Evolutionary conservation across 345 rosid species (phyloP).

Genomic region (Ailanthus altissimus): DNA sequence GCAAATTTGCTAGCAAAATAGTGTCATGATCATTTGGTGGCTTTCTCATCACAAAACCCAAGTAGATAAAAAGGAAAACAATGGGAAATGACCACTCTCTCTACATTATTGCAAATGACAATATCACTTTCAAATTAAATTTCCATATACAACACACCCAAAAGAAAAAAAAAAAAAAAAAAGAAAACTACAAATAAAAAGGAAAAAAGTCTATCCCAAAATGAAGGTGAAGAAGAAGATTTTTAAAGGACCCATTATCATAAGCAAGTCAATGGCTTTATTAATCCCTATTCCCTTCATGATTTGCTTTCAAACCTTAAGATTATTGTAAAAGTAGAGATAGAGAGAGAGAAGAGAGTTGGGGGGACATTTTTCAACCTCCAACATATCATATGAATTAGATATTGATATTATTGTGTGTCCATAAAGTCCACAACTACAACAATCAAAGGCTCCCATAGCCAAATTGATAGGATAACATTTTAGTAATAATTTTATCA

Average conservation of each 20-base stretch:
- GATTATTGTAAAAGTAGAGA: background rate
- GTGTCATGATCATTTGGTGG: background rate
- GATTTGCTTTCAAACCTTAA: background rate
- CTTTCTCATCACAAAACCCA: background rate
- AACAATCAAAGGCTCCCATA: conserved; percentile 30
- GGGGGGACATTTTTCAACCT: background rate
- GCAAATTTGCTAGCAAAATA: background rate
- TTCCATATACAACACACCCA: background rate
- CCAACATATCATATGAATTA: background rate
- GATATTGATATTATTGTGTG: conserved; percentile 26
- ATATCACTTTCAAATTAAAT: background rate
- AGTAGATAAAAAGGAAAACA: background rate
- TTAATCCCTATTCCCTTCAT: conserved; percentile 13
- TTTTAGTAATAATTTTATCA: conserved; percentile 8
- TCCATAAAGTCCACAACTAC: conserved; percentile 36
- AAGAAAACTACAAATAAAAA: too few species aligned
- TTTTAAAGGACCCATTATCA: background rate
- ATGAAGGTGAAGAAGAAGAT: background rate
- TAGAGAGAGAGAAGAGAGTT: background rate
- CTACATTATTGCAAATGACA: background rate
- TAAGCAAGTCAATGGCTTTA: conserved; percentile 20
- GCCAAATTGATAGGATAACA: conserved; percentile 35
- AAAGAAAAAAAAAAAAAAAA: background rate
- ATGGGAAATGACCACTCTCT: background rate
- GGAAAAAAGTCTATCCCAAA: background rate